Evolutionary conservation across 169 alveolate genomes (phyloP).

Genomic region (Eimeria brunetti): DNA sequence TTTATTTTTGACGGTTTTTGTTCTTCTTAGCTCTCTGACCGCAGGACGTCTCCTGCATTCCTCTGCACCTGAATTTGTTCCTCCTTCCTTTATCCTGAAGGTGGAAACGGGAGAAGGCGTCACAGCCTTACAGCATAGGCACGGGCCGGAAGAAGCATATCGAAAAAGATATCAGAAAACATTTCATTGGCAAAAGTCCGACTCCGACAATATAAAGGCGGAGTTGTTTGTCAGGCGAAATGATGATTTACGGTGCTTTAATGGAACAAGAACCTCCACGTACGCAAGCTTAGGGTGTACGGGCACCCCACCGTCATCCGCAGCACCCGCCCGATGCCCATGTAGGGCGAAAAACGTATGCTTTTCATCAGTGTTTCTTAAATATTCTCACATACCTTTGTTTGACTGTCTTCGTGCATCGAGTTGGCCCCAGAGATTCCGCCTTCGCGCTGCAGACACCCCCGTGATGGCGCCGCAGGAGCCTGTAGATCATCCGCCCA

Average conservation of each 20-base stretch:
- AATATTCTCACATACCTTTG: background rate
- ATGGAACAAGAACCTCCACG: background rate
- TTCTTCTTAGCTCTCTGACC: background rate
- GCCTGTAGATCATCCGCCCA: background rate
- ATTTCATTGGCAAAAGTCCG: background rate
- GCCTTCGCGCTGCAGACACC: background rate
- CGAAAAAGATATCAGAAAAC: background rate
- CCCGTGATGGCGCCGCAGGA: background rate
- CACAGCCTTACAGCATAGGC: background rate
- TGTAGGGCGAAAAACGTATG: background rate
- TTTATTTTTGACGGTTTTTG: background rate
- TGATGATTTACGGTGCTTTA: background rate
- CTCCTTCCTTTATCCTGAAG: background rate
- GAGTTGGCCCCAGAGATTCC: background rate
- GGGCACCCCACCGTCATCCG: background rate
- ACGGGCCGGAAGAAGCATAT: background rate
- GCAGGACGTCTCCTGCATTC: background rate
- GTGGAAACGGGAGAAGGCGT: background rate
- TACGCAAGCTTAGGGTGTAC: background rate
- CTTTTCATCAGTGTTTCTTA: background rate
- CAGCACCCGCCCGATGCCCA: background rate
- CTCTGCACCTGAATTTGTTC: background rate
- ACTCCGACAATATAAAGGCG: background rate
- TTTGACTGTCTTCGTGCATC: background rate
- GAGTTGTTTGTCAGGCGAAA: background rate